Conservation (phyloP, 371 early-diverging fungal species). For the Apophysomyces sp. region DNA sequence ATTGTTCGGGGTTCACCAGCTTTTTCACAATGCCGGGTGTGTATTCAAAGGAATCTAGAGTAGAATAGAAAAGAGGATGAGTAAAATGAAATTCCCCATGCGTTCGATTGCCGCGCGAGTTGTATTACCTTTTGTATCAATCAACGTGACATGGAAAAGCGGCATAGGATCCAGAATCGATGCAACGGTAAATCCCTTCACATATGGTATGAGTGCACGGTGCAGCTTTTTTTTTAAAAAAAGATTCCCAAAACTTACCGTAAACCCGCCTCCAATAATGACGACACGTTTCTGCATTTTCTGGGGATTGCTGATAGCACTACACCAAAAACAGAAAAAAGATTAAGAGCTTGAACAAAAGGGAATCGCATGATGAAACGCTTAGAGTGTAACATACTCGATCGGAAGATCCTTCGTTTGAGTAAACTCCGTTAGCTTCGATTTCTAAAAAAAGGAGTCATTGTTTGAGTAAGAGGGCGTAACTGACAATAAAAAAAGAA, state of each 20-base stretch:
- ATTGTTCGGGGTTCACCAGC: constrained; percentile 25
- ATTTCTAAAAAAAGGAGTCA: constrained; percentile 7
- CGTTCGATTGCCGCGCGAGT: not conserved
- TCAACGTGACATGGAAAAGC: constrained; percentile 42
- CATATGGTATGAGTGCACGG: not conserved
- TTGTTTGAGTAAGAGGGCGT: not conserved
- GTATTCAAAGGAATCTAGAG: constrained; percentile 38
- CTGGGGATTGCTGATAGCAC: not conserved
- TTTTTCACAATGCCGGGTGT: constrained; percentile 40
- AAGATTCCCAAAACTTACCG: constrained; percentile 20
- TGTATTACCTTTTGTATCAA: constrained; percentile 44
- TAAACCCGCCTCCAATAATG: constrained; percentile 48
- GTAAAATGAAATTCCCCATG: constrained; percentile 2
- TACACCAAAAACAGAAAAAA: not conserved
- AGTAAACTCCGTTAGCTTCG: constrained; percentile 16
- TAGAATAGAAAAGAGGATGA: not conserved
- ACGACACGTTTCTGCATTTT: constrained; percentile 27
- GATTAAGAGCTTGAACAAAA: not conserved
- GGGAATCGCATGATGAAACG: not conserved
- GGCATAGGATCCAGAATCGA: constrained; percentile 49
- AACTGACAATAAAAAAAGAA: not conserved
- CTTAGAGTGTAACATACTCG: not conserved
- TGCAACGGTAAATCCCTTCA: constrained; percentile 45
- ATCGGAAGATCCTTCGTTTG: constrained; percentile 3
- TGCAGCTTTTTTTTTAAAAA: not conserved